Percentiles rank a stretch among this genome's conserved stretches.
Conservation (phyloP, 495 filamentous ascomycete species). For the Cladorrhinum samala region DNA sequence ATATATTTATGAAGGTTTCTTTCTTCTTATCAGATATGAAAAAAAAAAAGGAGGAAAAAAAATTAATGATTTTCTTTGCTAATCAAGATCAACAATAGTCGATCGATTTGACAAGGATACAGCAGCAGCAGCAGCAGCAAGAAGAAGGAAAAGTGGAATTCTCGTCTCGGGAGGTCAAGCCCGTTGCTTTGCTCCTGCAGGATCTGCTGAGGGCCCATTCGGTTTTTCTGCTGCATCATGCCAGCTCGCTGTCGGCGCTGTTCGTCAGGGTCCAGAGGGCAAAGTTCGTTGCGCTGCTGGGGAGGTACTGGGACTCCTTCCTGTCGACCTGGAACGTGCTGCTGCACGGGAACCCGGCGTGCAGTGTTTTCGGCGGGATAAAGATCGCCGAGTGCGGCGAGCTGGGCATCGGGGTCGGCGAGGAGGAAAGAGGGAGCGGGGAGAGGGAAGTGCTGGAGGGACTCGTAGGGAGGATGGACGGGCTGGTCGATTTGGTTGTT, state of each 20-base stretch:
- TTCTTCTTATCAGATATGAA: background rate
- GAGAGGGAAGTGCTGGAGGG: slow-evolving; percentile 88
- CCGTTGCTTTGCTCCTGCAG: slow-evolving; percentile 67
- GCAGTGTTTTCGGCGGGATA: slow-evolving; percentile 71
- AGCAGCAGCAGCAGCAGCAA: background rate
- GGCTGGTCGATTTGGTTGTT: slow-evolving; percentile 80
- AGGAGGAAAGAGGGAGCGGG: slow-evolving; percentile 87
- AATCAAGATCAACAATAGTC: slow-evolving; percentile 43
- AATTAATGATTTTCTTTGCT: too few relatives aligned
- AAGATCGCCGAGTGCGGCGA: slow-evolving; percentile 89
- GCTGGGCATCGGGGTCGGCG: slow-evolving; percentile 86
- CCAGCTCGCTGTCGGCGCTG: slow-evolving; percentile 56
- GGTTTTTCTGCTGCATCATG: slow-evolving; percentile 84
- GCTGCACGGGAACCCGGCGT: slow-evolving; percentile 79
- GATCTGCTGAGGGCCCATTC: slow-evolving; percentile 78
- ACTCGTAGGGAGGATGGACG: slow-evolving; percentile 58
- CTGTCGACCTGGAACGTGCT: slow-evolving; percentile 82
- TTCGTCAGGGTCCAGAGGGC: slow-evolving; percentile 48
- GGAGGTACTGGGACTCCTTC: slow-evolving; percentile 80
- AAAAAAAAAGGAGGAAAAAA: background rate
- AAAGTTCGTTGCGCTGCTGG: slow-evolving; percentile 53
- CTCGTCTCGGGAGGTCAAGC: slow-evolving; percentile 81
- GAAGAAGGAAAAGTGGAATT: slow-evolving; percentile 60
- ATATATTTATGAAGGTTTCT: slow-evolving; percentile 39
- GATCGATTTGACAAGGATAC: slow-evolving; percentile 60